Evolutionary conservation across 1,284 basidiomycete species (phyloP).

Genomic region (Puccinia horiana): DNA sequence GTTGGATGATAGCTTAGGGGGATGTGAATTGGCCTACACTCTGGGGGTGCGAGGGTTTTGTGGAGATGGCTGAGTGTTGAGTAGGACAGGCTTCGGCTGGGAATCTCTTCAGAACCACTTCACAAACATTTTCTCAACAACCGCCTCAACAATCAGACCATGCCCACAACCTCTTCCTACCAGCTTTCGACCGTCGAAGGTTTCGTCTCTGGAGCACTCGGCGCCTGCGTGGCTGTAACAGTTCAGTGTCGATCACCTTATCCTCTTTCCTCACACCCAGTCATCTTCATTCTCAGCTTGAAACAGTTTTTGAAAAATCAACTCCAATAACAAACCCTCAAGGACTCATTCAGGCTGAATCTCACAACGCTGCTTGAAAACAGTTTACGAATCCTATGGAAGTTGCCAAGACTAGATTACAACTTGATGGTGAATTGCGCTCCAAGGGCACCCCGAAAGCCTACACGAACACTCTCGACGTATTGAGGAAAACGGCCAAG

Average conservation of each 20-base stretch:
- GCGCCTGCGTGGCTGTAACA: slow-evolving; percentile 48
- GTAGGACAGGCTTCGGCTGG: too few relatives aligned
- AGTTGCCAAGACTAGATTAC: slow-evolving; percentile 88
- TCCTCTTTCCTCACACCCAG: not conserved
- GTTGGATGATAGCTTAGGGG: too few relatives aligned
- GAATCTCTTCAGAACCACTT: too few relatives aligned
- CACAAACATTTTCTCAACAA: not conserved
- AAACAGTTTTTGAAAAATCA: too few relatives aligned
- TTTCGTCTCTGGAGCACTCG: slow-evolving; percentile 45
- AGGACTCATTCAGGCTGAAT: too few relatives aligned
- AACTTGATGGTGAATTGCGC: slow-evolving; percentile 83
- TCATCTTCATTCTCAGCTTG: not conserved
- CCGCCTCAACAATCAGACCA: not conserved
- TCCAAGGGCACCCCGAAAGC: slow-evolving; percentile 37
- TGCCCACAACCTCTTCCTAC: not conserved
- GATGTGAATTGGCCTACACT: too few relatives aligned
- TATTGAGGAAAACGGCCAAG: slow-evolving; percentile 32
- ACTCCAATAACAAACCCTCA: too few relatives aligned
- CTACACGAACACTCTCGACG: slow-evolving; percentile 39
- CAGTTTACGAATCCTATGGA: slow-evolving; percentile 61
- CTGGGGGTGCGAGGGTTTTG: too few relatives aligned
- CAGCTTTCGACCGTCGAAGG: slow-evolving; percentile 34
- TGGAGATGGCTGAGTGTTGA: too few relatives aligned
- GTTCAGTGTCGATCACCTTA: slow-evolving; percentile 14
- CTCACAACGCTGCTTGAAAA: too few relatives aligned